phyloP scores from a whole-genome alignment of 257 asterid genomes.

The Anisodus tanguticus region DNA sequence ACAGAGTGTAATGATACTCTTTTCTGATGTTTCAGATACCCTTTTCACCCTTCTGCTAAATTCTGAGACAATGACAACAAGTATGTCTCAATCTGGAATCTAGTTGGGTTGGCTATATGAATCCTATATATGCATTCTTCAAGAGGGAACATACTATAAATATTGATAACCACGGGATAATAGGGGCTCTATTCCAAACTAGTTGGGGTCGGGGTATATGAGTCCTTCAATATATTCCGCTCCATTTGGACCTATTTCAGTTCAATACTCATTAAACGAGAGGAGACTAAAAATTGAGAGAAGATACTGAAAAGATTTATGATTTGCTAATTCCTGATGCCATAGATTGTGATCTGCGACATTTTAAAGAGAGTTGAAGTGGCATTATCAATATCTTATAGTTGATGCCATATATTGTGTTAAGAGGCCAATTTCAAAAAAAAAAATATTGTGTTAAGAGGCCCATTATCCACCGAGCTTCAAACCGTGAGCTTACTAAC shows the following conservation, averaged over 20 bases:
- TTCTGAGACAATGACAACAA: not conserved
- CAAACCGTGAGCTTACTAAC: not conserved
- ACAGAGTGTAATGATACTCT: not conserved
- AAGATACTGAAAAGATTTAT: not conserved
- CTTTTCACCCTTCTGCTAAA: not conserved
- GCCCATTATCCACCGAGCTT: not conserved
- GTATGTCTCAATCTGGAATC: not conserved
- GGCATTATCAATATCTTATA: not conserved
- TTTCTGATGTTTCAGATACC: not conserved
- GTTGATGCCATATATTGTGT: conserved; percentile 1
- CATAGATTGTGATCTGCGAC: not conserved
- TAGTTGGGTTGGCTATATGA: not conserved
- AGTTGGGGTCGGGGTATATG: not conserved
- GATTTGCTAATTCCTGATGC: not conserved
- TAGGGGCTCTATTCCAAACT: conserved; percentile 3
- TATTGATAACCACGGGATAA: not conserved
- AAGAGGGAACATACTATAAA: not conserved
- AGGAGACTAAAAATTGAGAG: not conserved
- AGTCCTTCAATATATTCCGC: not conserved
- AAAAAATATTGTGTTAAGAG: too few species aligned
- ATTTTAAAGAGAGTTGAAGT: not conserved
- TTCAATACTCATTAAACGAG: not conserved
- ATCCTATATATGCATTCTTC: not conserved
- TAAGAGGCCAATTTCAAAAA: not conserved
- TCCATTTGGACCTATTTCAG: not conserved